Base-by-base conservation (phyloP, 2,329 filamentous ascomycete species). In the Colletotrichum euphorbiae region DNA sequence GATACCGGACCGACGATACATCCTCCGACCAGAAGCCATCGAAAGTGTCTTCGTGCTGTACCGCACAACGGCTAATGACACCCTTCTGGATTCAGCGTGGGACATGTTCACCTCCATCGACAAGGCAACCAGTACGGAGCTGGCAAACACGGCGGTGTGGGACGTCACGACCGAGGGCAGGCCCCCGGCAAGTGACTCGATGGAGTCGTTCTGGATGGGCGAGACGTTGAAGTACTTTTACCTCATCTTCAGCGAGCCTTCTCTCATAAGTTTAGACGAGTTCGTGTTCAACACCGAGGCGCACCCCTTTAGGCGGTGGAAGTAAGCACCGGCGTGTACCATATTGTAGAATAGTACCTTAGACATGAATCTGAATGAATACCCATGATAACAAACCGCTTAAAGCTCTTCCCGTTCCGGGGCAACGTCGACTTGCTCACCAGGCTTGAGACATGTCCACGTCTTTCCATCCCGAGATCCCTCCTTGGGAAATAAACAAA, bases 41-140 rank as follows among this genome's bases (percentile, higher is more conserved):
- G 89, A 91, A 77, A 89, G 87, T 17, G 84, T 91, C 3, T 91
- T 89, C 77, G 84, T 90, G 73, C 84, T 91, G 81, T 90, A 89
- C 75, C 83, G 89, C 60, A 84, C 89, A 66, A 90, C 86, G 0
- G 89, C 86, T 19, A 84, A 89, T 59, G 75, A 78, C 8, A 75
- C 80, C n/a, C 83, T 87, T 68, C 82, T 83, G 33, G 87, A 90
- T 19, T 79, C 82, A n/a, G 89, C 87, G 4, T 91, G 89, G 89
- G 77, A 81, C 24, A 90, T 90, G 86, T 91, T 89, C 74, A 73
- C 80, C 40, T 77, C 83, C 6, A 83, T 90, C 50, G 78, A 84
- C 24, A 81, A 81, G 19, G 77, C 81, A 8, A 88, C 88, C 0
- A 73, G 78, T 45, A 85, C 87, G 0, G 73, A 80, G 6, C 82